Evolutionary conservation across 2,329 filamentous ascomycete genomes (phyloP).

Genomic region (Fusarium algeriense): DNA sequence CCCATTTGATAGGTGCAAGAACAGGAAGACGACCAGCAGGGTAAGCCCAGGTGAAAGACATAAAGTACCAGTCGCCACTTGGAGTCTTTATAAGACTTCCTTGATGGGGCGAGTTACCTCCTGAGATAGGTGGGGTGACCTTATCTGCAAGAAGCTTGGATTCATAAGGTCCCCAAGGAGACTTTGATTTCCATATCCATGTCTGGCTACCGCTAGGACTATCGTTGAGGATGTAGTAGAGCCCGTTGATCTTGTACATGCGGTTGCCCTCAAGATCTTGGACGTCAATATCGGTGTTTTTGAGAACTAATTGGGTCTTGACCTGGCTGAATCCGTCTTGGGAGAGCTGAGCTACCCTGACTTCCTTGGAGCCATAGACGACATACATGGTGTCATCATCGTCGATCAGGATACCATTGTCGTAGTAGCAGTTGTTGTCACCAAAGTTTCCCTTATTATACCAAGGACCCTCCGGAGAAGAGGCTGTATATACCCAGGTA

Average conservation of each 20-base stretch:
- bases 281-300: constrained; percentile 49
- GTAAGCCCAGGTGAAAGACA: constrained; percentile 68
- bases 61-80: constrained; percentile 68
- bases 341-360: constrained; percentile 65
- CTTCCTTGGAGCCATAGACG: constrained; percentile 62
- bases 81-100: constrained; percentile 67
- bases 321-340: constrained; percentile 61
- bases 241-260: constrained; percentile 64
- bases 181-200: constrained; percentile 63
- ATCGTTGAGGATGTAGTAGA: constrained; percentile 67
- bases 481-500: constrained; percentile 67
- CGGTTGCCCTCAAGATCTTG: constrained; percentile 68
- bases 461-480: constrained; percentile 58
- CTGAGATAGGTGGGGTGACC: constrained; percentile 58
- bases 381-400: constrained; percentile 71
- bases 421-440: constrained; percentile 64
- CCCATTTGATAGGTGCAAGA: constrained; percentile 66
- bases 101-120: constrained; percentile 64
- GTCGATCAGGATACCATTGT: constrained; percentile 68
- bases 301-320: constrained; percentile 59
- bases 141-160: constrained; percentile 57
- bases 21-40: constrained; percentile 69
- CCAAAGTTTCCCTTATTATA: constrained; percentile 52
- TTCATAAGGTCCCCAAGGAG: constrained; percentile 66
- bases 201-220: constrained; percentile 57